A percentile compares a stretch with the other conserved stretches of the same genome.
These are phyloP conservation scores for Ophiostoma australiae DNA, from an alignment of 2,329 filamentous ascomycete genomes.

Conservation along the genomic window DNA sequence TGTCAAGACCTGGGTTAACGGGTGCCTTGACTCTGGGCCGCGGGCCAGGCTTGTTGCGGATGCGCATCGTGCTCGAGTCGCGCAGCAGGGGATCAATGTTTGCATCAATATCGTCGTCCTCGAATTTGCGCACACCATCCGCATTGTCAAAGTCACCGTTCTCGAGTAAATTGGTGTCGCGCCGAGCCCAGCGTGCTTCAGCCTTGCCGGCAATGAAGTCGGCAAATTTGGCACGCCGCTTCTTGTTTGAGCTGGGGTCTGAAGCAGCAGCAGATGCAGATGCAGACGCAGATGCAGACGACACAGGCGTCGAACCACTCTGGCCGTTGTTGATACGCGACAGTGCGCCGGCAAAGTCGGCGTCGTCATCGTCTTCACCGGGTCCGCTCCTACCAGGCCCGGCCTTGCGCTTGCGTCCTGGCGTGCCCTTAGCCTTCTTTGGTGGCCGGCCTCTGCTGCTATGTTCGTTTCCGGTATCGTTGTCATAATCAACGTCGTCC, in stretches of 20 bases:
- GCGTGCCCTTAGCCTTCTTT: neutral
- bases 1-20: slow-evolving; percentile 26
- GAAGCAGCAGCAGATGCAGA: neutral
- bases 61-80: neutral
- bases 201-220: slow-evolving; percentile 25
- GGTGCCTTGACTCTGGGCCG: neutral
- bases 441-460: neutral
- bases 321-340: neutral
- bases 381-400: neutral
- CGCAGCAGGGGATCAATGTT: slow-evolving; percentile 23
- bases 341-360: neutral
- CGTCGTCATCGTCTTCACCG: neutral
- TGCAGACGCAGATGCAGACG: neutral
- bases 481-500: neutral
- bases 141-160: neutral
- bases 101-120: slow-evolving; percentile 13
- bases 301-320: neutral
- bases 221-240: slow-evolving; percentile 13
- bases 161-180: neutral
- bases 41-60: slow-evolving; percentile 6
- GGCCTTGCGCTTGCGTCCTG: slow-evolving; percentile 16
- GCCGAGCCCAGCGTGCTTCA: slow-evolving; percentile 5
- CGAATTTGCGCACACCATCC: neutral
- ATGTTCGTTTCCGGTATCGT: neutral
- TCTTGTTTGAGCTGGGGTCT: neutral